These are phyloP conservation scores for Cardamine chenopodiifolia DNA, from an alignment of 345 rosid species.

Conservation along the genomic window DNA sequence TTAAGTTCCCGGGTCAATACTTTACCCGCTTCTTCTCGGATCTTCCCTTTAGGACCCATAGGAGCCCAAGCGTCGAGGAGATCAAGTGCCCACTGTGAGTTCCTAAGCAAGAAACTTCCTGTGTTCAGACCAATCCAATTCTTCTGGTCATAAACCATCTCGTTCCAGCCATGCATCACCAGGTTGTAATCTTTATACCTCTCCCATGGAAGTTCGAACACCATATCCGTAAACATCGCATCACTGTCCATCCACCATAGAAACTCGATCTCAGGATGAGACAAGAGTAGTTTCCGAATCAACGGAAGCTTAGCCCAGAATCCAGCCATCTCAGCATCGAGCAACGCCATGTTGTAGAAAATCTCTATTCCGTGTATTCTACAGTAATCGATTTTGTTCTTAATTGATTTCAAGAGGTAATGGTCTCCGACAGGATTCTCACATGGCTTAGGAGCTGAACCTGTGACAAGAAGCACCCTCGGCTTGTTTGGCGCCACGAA, in stretches of 20 bases:
- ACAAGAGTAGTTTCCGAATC: slow-evolving; percentile 59
- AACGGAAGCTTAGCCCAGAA: slow-evolving; percentile 77
- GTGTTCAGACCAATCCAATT: slow-evolving; percentile 75
- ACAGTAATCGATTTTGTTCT: slow-evolving; percentile 82
- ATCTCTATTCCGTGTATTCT: slow-evolving; percentile 71
- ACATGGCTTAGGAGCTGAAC: slow-evolving; percentile 76
- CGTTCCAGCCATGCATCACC: slow-evolving; percentile 80
- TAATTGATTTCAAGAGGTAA: slow-evolving; percentile 65
- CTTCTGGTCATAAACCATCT: slow-evolving; percentile 68
- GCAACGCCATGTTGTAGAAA: slow-evolving; percentile 71
- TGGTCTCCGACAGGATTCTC: slow-evolving; percentile 82
- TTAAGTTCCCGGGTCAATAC: slow-evolving; percentile 61
- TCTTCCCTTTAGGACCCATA: slow-evolving; percentile 70
- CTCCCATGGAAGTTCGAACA: slow-evolving; percentile 80
- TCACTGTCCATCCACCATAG: slow-evolving; percentile 90
- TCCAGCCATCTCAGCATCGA: slow-evolving; percentile 78
- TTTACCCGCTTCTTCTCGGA: slow-evolving; percentile 69
- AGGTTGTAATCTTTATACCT: slow-evolving; percentile 63
- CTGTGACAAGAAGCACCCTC: slow-evolving; percentile 70
- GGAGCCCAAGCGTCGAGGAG: slow-evolving; percentile 77
- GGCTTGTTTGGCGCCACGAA: slow-evolving; percentile 58
- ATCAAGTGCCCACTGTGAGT: slow-evolving; percentile 68
- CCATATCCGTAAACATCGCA: slow-evolving; percentile 80
- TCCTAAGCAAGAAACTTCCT: slow-evolving; percentile 68
- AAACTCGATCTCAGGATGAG: slow-evolving; percentile 76